Percentiles rank a stretch among this genome's conserved stretches.
Evolutionary conservation across 164 flowering plant species (phyloP).

Genomic region (Magnolia officinalis): DNA sequence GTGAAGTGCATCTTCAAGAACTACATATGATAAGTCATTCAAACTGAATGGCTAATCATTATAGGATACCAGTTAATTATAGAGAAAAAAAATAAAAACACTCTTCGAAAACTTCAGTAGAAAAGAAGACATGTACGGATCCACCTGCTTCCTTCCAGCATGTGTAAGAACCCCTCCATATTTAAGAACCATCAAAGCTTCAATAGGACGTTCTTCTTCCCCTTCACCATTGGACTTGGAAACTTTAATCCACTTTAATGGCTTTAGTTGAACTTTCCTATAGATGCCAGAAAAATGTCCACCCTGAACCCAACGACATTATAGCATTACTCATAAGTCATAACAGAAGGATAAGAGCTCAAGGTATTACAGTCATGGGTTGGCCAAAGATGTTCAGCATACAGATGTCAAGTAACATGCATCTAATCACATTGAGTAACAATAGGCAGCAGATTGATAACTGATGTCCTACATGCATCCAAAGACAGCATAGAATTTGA

Average conservation of each 20-base stretch:
- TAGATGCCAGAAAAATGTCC: slow-evolving; percentile 99
- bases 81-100: background rate
- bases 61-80: no score
- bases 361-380: background rate
- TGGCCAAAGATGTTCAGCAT: background rate
- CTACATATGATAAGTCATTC: background rate
- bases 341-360: background rate
- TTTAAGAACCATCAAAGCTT: slow-evolving; percentile 98
- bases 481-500: background rate
- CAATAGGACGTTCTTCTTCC: slow-evolving; percentile 92
- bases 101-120: background rate
- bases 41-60: background rate
- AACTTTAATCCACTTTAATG: slow-evolving; percentile 89
- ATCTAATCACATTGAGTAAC: background rate
- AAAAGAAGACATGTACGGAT: background rate
- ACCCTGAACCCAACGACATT: slow-evolving; percentile 49
- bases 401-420: background rate
- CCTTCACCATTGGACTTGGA: slow-evolving; percentile 73
- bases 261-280: slow-evolving; percentile 96
- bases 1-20: background rate
- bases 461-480: background rate
- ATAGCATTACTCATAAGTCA: background rate
- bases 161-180: slow-evolving; percentile 99
- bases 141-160: slow-evolving; percentile 99
- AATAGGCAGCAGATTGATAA: background rate